A percentile compares a stretch with the other conserved stretches of the same genome.
Evolutionary conservation across 805 yeast genomes (phyloP).

Genomic region (Lachancea kluyveri): DNA sequence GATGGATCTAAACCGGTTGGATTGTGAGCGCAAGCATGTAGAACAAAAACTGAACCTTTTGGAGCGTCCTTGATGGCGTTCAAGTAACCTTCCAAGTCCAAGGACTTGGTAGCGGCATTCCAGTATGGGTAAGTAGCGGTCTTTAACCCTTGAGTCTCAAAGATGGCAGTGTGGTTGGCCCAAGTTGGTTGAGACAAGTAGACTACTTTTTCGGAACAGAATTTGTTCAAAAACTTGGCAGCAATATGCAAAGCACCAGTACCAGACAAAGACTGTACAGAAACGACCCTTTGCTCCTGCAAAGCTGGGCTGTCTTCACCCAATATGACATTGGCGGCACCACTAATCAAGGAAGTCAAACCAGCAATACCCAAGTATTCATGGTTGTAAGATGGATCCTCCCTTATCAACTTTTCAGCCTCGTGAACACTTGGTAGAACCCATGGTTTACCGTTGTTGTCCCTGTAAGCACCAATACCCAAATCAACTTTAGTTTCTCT

Average conservation of each 20-base stretch:
- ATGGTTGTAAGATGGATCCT: conserved; percentile 63
- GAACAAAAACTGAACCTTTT: conserved; percentile 67
- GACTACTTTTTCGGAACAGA: conserved; percentile 38
- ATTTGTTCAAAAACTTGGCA: conserved; percentile 42
- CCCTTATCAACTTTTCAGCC: conserved; percentile 62
- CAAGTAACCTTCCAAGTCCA: conserved; percentile 67
- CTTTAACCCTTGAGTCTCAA: conserved; percentile 59
- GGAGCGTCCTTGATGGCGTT: conserved; percentile 59
- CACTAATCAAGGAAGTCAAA: conserved; percentile 54
- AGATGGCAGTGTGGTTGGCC: conserved; percentile 92
- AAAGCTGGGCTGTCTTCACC: conserved; percentile 56
- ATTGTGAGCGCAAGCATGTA: conserved; percentile 96
- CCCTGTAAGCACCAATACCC: conserved; percentile 94
- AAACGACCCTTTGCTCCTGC: conserved; percentile 59
- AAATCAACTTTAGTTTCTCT: conserved; percentile 70
- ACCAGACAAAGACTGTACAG: conserved; percentile 88
- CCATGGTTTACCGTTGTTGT: conserved; percentile 81
- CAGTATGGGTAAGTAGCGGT: conserved; percentile 80
- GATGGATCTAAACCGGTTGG: conserved; percentile 97
- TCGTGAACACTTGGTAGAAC: conserved; percentile 67
- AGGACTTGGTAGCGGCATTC: conserved; percentile 61
- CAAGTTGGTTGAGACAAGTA: conserved; percentile 91
- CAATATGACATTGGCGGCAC: conserved; percentile 68
- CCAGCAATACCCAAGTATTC: conserved; percentile 88
- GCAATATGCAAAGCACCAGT: conserved; percentile 94